Evolutionary conservation across 2,329 filamentous ascomycete genomes (phyloP), one percentile per base, ranked within the genome.

Genomic region (Septoria linicola): DNA sequence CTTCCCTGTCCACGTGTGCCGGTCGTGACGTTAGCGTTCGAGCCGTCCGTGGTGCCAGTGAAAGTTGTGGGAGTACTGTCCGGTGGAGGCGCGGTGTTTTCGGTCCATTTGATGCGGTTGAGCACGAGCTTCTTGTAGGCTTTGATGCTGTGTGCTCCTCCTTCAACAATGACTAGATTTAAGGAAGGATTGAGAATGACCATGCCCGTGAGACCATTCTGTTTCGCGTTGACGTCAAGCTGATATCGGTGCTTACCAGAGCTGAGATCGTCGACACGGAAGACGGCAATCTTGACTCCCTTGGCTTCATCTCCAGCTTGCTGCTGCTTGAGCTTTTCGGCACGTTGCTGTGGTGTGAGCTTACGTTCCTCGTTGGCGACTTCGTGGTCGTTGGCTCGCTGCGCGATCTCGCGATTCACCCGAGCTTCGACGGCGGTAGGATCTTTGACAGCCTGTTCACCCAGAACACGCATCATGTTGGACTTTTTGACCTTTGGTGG

Each of bases 401-500:
- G 90, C 21, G 87, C 87, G 59, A 99, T 96, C 70, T 99, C 90
- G 46, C 85, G 81, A 69, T 95, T 96, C 44, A 99, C 93, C 19
- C 89, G 84, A 43, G 90, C 89, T 73, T 99, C 93, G 39, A 99
- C 93, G 3, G 93, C 93, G 0, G 95, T 99, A 5, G 93, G 93
- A 71, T 99, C 93, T 67, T 96, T 95, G 60, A 99, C 92, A 14
- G 85, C 85, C 71, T 89, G 86, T 67, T 96, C 89, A 57, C 93
- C 93, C 49, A 96, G 79, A 23, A 99, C 93, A 51, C 91, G 86
- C 93, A 99, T 99, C 67, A 99, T 81, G 70, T 99, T 99, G 51
- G 87, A 88, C 71, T 95, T 95, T 74, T 96, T 97, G 61, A 99
- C 89, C 72, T 97, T 99, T 8, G 93, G 92, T 20, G 91, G 87